Percentiles rank a stretch among this genome's conserved stretches.
These are phyloP conservation scores for Vitis hybrid DNA, from an alignment of 177 flowering plant genomes.

Conservation along the genomic window DNA sequence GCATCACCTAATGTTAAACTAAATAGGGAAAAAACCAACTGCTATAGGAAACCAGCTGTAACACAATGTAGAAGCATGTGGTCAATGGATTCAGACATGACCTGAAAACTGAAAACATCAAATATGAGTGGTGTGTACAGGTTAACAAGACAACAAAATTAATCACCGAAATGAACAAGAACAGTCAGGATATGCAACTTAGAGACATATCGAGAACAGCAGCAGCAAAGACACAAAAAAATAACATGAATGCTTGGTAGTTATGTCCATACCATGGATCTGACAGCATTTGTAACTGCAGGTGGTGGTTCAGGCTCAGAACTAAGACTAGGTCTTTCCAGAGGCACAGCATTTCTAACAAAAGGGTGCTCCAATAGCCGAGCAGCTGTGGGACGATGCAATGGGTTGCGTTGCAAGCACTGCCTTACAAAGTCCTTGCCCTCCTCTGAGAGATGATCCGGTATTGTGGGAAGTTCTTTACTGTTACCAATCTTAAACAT, in stretches of 20 bases:
- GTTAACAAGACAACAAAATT: too few relatives aligned
- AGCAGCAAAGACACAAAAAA: background rate
- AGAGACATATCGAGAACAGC: too few relatives aligned
- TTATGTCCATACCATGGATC: conserved; percentile 36
- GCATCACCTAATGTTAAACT: too few relatives aligned
- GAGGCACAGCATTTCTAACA: conserved; percentile 51
- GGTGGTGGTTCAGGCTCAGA: conserved; percentile 42
- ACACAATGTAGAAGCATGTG: too few relatives aligned
- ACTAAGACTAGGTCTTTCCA: conserved; percentile 39
- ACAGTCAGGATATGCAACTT: too few relatives aligned
- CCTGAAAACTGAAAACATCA: too few relatives aligned
- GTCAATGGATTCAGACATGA: too few relatives aligned
- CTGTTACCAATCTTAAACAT: conserved; percentile 89
- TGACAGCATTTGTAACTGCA: conserved; percentile 29
- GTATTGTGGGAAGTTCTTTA: conserved; percentile 89
- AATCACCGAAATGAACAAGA: too few relatives aligned
- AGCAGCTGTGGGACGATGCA: conserved; percentile 35
- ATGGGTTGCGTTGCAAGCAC: conserved; percentile 62
- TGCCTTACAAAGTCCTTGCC: conserved; percentile 80
- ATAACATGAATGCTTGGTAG: conserved; percentile 2
- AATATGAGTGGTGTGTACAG: too few relatives aligned
- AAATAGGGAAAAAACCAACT: too few relatives aligned
- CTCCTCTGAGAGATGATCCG: conserved; percentile 91
- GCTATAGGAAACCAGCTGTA: too few relatives aligned
- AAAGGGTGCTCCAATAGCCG: conserved; percentile 46